phyloP scores from a whole-genome alignment of 2,329 filamentous ascomycete genomes.

The Alternaria tenuissima region DNA sequence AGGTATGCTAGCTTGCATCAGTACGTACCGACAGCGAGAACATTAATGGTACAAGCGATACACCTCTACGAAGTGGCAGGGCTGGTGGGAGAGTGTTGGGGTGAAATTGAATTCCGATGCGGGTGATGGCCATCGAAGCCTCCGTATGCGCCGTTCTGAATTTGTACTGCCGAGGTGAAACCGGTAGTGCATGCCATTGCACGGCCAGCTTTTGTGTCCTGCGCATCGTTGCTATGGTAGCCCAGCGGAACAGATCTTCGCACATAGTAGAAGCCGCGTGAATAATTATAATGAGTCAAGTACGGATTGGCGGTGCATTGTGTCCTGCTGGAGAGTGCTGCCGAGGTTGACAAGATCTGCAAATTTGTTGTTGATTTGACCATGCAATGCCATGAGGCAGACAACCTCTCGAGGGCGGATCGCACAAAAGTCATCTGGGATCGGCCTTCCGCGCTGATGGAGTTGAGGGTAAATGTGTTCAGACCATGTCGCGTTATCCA shows the following conservation, averaged over 20 bases:
- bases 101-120: not conserved
- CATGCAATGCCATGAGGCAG: not conserved
- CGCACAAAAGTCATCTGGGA: not conserved
- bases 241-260: not conserved
- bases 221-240: not conserved
- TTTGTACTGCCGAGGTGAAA: not conserved
- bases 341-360: not conserved
- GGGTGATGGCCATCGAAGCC: not conserved
- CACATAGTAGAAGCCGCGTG: not conserved
- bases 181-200: not conserved
- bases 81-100: no score
- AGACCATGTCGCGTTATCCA: not conserved
- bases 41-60: not conserved
- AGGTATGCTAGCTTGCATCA: not conserved
- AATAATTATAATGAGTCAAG: not conserved
- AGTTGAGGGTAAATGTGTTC: not conserved
- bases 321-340: not conserved
- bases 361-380: not conserved
- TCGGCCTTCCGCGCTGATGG: no score
- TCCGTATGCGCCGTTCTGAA: not conserved
- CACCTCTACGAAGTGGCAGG: not conserved
- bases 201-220: not conserved
- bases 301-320: conserved; percentile 1
- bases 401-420: not conserved
- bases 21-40: not conserved